A percentile compares a stretch with the other conserved stretches of the same genome.
Evolutionary conservation across 768 basidiomycete species (phyloP).

Genomic region (Tricholoma sp.): DNA sequence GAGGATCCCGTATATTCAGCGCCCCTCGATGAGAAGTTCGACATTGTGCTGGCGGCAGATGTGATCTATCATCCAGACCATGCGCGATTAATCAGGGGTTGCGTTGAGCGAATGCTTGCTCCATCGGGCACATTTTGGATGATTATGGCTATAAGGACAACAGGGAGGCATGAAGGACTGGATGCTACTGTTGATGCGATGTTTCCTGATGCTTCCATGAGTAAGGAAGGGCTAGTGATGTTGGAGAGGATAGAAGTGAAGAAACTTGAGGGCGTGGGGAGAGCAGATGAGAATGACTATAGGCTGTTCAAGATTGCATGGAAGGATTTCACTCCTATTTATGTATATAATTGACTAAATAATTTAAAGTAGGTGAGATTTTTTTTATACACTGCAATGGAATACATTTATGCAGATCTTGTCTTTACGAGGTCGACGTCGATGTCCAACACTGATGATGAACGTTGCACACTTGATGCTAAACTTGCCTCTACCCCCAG

Average conservation of each 20-base stretch:
- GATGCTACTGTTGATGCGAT: slow-evolving; percentile 48
- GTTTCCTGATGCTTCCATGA: slow-evolving; percentile 32
- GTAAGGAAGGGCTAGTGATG: slow-evolving; percentile 34
- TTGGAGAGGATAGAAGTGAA: slow-evolving; percentile 42
- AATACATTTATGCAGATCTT: no score
- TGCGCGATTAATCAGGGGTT: slow-evolving; percentile 61
- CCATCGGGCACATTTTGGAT: slow-evolving; percentile 63
- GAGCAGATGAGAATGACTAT: slow-evolving; percentile 70
- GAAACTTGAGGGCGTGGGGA: slow-evolving; percentile 50
- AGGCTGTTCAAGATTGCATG: slow-evolving; percentile 71
- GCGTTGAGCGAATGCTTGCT: slow-evolving; percentile 48
- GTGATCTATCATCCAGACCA: slow-evolving; percentile 73
- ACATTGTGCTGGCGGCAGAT: slow-evolving; percentile 75
- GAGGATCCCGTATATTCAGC: slow-evolving; percentile 33
- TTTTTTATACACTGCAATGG: no score
- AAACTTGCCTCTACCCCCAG: no score
- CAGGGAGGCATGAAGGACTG: slow-evolving; percentile 59
- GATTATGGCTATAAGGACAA: slow-evolving; percentile 64
- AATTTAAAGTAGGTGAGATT: no score
- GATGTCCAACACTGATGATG: no score
- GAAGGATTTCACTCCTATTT: slow-evolving; percentile 15
- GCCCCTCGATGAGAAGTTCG: slow-evolving; percentile 43
- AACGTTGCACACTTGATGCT: no score
- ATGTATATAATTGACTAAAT: no score
- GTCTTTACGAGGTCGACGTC: no score